Evolutionary conservation across 345 rosid genomes (phyloP), one percentile per base, ranked within the genome.

Genomic region (Triadica sebifera): DNA sequence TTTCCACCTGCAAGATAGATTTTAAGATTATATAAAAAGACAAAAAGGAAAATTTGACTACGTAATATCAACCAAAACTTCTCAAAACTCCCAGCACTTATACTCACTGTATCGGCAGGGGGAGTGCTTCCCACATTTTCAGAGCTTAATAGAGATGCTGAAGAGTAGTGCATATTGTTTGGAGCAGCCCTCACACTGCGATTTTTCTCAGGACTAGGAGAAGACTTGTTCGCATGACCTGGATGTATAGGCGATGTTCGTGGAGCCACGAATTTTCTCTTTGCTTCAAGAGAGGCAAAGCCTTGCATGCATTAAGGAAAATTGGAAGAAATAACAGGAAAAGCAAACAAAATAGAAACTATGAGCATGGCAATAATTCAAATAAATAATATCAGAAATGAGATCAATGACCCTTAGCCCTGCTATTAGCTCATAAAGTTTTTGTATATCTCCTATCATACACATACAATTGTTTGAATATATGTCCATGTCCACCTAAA

Each of bases 281-380:
- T 91, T 57, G 96, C 89, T 85, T 93, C 99, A 41, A 87, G 77
- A 72, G 98, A 90, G 80, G 99, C 92, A 82, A 83, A 85, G 82
- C 95, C 97, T 95, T 83, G 52, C 60, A 34, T 25, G 53, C 45
- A 86, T 88, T 82, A 86, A 89, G 89, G 87, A 87, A 69, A 74
- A 72, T 67, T 58, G 20, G 45, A 68, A 64, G 39, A 43, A 60
- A 11, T 43, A 39, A 12, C 24, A 70, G 19, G 17, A 29, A 29
- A 58, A 12, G 29, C 3, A 13, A 49, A 17, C 55, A 58, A 55
- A 22, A 59, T 8, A 56, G 10, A 17, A 69, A 53, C 67, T 52
- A 49, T 55, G 39, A 19, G 12, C 12, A 6, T 62, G 34, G 39
- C 3, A 64, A 34, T 34, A 39, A 39, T 20, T 8, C 17, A 65